Evolutionary conservation across 805 yeast genomes (phyloP).

Genomic region (Kuraishia piskuri): DNA sequence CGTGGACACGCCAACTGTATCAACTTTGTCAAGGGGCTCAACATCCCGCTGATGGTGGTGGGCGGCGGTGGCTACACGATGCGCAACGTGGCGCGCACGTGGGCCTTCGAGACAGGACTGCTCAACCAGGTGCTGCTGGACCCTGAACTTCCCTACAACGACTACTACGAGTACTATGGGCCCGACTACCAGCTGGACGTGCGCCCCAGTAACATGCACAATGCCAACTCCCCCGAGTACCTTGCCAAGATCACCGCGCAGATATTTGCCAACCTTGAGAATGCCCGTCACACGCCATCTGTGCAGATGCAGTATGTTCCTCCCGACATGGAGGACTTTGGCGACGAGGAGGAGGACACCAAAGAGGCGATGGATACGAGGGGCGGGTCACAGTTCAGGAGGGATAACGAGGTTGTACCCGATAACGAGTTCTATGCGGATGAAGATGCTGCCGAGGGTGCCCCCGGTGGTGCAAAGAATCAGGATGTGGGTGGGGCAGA

Average conservation of each 20-base stretch:
- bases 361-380: conserved; percentile 74
- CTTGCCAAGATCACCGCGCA: conserved; percentile 75
- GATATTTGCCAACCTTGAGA: conserved; percentile 69
- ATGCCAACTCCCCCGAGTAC: conserved; percentile 90
- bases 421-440: conserved; percentile 74
- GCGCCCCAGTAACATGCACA: conserved; percentile 92
- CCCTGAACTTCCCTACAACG: conserved; percentile 80
- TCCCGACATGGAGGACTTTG: conserved; percentile 76
- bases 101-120: conserved; percentile 92
- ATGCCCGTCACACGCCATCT: conserved; percentile 95
- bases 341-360: conserved; percentile 81
- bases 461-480: conserved; percentile 11
- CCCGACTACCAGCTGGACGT: conserved; percentile 95
- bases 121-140: conserved; percentile 74
- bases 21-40: conserved; percentile 74
- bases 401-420: conserved; percentile 65
- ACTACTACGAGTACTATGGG: conserved; percentile 94
- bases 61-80: conserved; percentile 99
- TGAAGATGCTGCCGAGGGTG: conserved; percentile 26
- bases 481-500: background rate
- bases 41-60: conserved; percentile 83
- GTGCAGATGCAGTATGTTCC: conserved; percentile 91
- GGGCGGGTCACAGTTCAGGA: conserved; percentile 83
- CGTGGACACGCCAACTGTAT: conserved; percentile 96
- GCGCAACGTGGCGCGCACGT: conserved; percentile 89